Evolutionary conservation across 306 rosid species (phyloP).

Genomic region (Ormosia semicastrata): DNA sequence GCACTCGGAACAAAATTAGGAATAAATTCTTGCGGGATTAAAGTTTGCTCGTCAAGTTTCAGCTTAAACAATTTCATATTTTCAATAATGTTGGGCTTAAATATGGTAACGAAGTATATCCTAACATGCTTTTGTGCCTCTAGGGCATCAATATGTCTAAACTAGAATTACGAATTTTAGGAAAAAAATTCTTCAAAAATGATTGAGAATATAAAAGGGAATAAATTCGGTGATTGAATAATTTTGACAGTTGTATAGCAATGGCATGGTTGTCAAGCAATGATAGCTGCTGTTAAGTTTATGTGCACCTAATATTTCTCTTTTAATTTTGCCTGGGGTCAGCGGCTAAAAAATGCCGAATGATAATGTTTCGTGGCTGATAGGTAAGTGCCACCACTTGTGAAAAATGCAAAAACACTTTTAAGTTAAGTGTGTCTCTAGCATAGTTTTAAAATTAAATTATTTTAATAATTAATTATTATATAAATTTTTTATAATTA

Average conservation of each 20-base stretch:
- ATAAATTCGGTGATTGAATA: constrained; percentile 24
- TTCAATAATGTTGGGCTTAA: not conserved
- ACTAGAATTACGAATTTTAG: not conserved
- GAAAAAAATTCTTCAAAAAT: not conserved
- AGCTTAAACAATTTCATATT: not conserved
- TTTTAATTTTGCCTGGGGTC: not conserved
- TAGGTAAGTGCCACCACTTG: not conserved
- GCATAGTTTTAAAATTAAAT: no score
- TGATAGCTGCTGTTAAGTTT: not conserved
- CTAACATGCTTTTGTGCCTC: not conserved
- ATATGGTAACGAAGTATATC: not conserved
- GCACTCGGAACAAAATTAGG: not conserved
- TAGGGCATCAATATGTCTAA: not conserved
- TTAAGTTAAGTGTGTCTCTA: no score
- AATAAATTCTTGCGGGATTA: not conserved
- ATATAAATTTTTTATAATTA: no score
- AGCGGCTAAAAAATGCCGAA: not conserved
- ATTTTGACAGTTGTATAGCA: constrained; percentile 29
- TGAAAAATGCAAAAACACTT: no score
- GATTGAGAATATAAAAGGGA: constrained; percentile 13
- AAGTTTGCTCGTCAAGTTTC: not conserved
- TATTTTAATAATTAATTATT: no score
- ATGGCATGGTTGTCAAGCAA: constrained; percentile 18
- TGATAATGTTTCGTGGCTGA: not conserved
- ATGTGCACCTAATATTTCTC: constrained; percentile 2